Base-by-base conservation (phyloP, 768 basidiomycete genomes). In the Lactifluus hygrophoroides region DNA sequence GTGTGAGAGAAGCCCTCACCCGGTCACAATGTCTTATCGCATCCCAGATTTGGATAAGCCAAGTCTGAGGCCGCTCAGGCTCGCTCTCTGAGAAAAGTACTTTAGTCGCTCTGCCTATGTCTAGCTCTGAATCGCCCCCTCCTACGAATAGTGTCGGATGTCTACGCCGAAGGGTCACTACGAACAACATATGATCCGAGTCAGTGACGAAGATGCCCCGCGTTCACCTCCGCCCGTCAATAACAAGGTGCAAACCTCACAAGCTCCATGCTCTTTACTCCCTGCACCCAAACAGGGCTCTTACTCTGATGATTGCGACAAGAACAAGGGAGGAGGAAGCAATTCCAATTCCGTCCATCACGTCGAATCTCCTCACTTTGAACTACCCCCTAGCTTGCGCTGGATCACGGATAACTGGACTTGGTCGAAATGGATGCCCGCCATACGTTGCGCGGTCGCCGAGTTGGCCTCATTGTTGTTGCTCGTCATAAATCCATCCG, bases 381-480 rank as follows among this genome's bases (percentile, higher is more conserved):
- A 35, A 37, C 25, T 57, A 74, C 77, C 76, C 0, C 9, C 60
- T 21, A 51, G 64, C 52, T 60, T 82, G 35, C 68, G 69, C 32
- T 89, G 86, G 87, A 77, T 86, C 21, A 73, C 76, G 2, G 72
- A 69, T 16, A 86, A 84, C 57, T 78, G 73, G 69, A 79, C 71
- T 0, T 83, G 80, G 78, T 70, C 79, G 17, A 83, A 80, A 64
- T 58, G 83, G 64, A 85, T 85, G 69, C 82, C 84, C 3, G 80
- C 77, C 10, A 71, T 89, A 38, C 80, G 88, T 54, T 80, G 80
- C 61, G 79, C 84, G 13, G 51, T 84, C 40, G 73, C 80, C 0
- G 85, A 78, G 17, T 90, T 85, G 85, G 62, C 85, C 1, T 73
- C 81, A 19, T 67, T 77, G 0, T 66, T 88, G 10, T 66, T 88